Conservation (phyloP, 2,329 filamentous ascomycete species). For the Scytalidium sp. region DNA sequence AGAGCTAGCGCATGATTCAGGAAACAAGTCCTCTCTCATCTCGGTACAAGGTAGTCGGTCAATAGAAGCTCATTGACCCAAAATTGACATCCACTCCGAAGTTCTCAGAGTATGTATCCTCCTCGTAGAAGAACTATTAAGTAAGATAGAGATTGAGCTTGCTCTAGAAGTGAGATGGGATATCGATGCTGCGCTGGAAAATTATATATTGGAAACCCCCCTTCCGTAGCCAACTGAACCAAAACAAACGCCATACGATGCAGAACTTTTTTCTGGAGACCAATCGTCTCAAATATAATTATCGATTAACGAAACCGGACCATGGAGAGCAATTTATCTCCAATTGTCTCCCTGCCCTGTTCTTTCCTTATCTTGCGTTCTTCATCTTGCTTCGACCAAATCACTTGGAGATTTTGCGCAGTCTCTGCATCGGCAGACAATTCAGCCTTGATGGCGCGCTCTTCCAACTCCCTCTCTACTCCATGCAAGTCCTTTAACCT, state of each 20-base stretch:
- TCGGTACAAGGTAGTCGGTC: too few relatives aligned
- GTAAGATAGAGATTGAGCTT: not conserved
- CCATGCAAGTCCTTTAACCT: constrained; percentile 55
- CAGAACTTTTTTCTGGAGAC: not conserved
- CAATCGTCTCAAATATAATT: not conserved
- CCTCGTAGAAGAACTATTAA: too few relatives aligned
- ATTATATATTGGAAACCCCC: not conserved
- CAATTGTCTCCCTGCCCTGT: constrained; percentile 44
- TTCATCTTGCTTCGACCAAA: constrained; percentile 54
- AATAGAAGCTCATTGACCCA: too few relatives aligned
- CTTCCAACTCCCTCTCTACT: constrained; percentile 58
- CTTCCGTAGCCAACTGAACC: not conserved
- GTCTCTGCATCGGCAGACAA: constrained; percentile 58
- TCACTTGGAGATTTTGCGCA: constrained; percentile 49
- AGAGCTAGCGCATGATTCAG: too few relatives aligned
- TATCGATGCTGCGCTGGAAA: not conserved
- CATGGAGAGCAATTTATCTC: constrained; percentile 33
- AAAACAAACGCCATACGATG: not conserved
- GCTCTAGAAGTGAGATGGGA: not conserved
- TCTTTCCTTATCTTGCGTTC: constrained; percentile 53
- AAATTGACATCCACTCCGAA: not conserved
- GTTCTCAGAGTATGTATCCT: too few relatives aligned
- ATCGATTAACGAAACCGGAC: constrained; percentile 20
- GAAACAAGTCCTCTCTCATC: too few relatives aligned
- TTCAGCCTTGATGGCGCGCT: constrained; percentile 62